Evolutionary conservation across 768 basidiomycete species (phyloP), one percentile per base, ranked within the genome.

Genomic region (Suillus weaverae): DNA sequence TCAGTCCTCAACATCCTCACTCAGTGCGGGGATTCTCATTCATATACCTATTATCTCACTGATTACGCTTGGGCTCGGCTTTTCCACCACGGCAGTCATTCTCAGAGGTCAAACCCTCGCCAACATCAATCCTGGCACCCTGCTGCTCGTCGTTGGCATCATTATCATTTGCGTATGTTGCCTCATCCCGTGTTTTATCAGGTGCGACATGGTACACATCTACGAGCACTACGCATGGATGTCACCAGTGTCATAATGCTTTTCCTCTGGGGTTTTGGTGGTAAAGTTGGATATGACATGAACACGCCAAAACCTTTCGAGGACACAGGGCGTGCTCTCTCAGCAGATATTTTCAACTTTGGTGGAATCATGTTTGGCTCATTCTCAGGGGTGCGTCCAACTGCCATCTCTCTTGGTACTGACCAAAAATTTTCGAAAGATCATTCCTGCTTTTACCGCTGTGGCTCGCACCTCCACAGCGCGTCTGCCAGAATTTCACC

Each of bases 171-270:
- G 76, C 20, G 55, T 84, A 5, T 78, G 76, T 65, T 78, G 74
- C 55, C 69, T 84, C 38, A 69, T 83, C 22, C 82, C 82, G 9
- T 83, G 83, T 66, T 83, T 84, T 61, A 70, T 83, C 18, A 83
- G 83, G 4, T 83, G 83, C 65, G 65, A 83, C 63, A 69, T 81
- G 67, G 76, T 85, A 18, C 83, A 84, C 65, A 65, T 75, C 63
- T 86, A 81, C 69, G 85, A 86, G 64, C 80, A 84, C 16, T 87
- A 85, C 64, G 83, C 84, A 3, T 87, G 86, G 86, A 80, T 84
- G 67, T 80, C 22, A 74, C 74, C 11, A 72, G 78, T 46, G 70
- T 84, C 69, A 79, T 86, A 69, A 81, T 84, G 79, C 77, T 81
- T 59, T 81, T 82, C 70, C 79, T 86, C 43, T 83, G 80, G 69